Evolutionary conservation across 2,329 filamentous ascomycete species (phyloP), one percentile per base, ranked within the genome.

Genomic region (Lachnellula cervina): DNA sequence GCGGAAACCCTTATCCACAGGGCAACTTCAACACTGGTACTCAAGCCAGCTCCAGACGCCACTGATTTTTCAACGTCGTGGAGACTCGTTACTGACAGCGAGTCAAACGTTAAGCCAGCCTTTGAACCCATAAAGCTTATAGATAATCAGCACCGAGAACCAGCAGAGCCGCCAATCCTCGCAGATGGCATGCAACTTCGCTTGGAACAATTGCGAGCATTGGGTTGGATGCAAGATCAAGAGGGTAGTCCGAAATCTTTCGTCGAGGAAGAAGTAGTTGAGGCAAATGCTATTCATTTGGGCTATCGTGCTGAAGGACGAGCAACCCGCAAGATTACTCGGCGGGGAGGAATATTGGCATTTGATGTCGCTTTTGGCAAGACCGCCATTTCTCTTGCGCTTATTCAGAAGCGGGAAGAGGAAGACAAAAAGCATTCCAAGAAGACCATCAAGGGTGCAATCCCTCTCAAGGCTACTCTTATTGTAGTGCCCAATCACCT

Each of bases 281-380:
- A 88, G 65, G 76, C 75, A 2, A 57, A 76, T 1, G 65, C 84
- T 13, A 63, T 72, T 0, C 65, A 74, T 21, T 64, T 85, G 32
- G 74, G 77, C 11, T 87, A 82, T 80, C 77, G 80, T 55, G 76
- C 77, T 2, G 83, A 86, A 65, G 82, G 73, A 1, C 70, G 68
- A n/a, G 78, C 76, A n/a, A 62, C 75, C 56, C 66, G 72, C 37
- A 23, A 67, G n/a, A 49, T 73, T 51, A 37, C 57, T 34, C 59
- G 84, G 42, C 76, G 75, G 17, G 84, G 85, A 13, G 85, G 84
- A 5, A 74, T 88, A 17, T 72, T 87, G 35, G 83, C 83, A 2
- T 83, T 87, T 63, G 75, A 81, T 45, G 82, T 86, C 35, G 84
- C 82, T 0, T 88, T 84, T 64, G 86, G 86, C 0, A 88, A 89